Evolutionary conservation across 139 green algal genomes (phyloP).

Genomic region (Chlamydomonas applanata): DNA sequence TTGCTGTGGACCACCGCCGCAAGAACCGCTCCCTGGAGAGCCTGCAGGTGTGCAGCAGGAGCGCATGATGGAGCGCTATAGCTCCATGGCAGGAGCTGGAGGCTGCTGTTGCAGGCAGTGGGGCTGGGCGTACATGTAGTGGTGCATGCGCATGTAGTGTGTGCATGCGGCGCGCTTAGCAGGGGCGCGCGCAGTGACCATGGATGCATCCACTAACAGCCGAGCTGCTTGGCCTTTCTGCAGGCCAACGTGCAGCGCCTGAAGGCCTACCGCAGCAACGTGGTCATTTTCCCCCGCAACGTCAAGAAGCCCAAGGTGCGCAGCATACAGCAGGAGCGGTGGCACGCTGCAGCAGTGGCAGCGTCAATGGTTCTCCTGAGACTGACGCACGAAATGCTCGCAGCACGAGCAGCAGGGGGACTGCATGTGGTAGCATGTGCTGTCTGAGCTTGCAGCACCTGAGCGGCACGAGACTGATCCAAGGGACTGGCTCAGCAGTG

Average conservation of each 20-base stretch:
- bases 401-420: too few relatives aligned
- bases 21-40: slow-evolving; percentile 91
- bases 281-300: slow-evolving; percentile 94
- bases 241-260: slow-evolving; percentile 93
- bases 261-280: slow-evolving; percentile 95
- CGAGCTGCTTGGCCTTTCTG: too few relatives aligned
- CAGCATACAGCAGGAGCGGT: background rate
- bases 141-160: background rate
- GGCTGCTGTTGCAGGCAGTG: background rate
- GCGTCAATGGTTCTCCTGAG: too few relatives aligned
- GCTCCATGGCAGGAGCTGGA: background rate
- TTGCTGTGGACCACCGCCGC: slow-evolving; percentile 95
- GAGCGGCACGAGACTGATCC: too few relatives aligned
- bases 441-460: too few relatives aligned
- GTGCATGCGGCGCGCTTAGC: background rate
- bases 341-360: too few relatives aligned
- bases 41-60: slow-evolving; percentile 68
- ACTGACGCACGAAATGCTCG: too few relatives aligned
- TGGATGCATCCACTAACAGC: too few relatives aligned
- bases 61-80: background rate
- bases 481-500: too few relatives aligned
- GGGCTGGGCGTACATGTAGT: background rate
- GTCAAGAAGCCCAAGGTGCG: slow-evolving; percentile 89
- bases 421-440: too few relatives aligned
- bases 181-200: too few relatives aligned